phyloP scores from a whole-genome alignment of 1,139 yeast genomes.

The Sugiyamaella neomexicana region DNA sequence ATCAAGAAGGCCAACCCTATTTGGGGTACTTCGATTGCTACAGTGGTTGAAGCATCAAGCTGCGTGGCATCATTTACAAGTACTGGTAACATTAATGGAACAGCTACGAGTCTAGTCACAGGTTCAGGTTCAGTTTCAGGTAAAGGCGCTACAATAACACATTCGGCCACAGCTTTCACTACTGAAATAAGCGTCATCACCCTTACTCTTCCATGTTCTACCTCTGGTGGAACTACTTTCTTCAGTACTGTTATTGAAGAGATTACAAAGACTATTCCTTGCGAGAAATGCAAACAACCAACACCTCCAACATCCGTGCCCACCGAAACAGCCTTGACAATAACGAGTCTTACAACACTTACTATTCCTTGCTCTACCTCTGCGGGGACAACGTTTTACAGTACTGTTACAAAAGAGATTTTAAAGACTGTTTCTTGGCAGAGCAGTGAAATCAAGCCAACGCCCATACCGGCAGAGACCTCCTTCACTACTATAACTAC shows the following conservation, averaged over 20 bases:
- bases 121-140: slow-evolving; percentile 5
- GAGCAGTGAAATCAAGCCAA: background rate
- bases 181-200: slow-evolving; percentile 11
- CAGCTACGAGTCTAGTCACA: background rate
- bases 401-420: slow-evolving; percentile 16
- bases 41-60: slow-evolving; percentile 12
- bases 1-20: slow-evolving; percentile 11
- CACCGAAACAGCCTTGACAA: slow-evolving; percentile 4
- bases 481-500: slow-evolving; percentile 5
- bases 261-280: slow-evolving; percentile 13
- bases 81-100: background rate
- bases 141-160: background rate
- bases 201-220: slow-evolving; percentile 14
- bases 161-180: slow-evolving; percentile 4
- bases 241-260: slow-evolving; percentile 15
- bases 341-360: slow-evolving; percentile 19
- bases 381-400: slow-evolving; percentile 15
- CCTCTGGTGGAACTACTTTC: slow-evolving; percentile 11
- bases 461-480: background rate
- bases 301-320: background rate
- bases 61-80: background rate
- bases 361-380: slow-evolving; percentile 20
- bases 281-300: background rate
- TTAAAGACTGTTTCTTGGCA: slow-evolving; percentile 15
- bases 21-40: slow-evolving; percentile 8